These are phyloP conservation scores for Arachis hypogaea DNA, from an alignment of 306 rosid species.

Conservation along the genomic window DNA sequence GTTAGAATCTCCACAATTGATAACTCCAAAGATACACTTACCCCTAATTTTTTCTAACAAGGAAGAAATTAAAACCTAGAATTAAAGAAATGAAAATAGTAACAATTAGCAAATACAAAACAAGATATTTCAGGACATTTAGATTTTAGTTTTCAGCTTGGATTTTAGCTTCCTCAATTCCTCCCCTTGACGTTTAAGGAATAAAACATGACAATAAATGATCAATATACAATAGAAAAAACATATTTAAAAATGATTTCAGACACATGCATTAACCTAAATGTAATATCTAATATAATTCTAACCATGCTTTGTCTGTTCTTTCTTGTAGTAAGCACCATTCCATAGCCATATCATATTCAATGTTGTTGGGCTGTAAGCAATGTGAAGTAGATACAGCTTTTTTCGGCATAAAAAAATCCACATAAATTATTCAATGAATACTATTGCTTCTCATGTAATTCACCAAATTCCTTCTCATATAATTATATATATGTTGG, in stretches of 20 bases:
- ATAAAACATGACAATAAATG: conserved; percentile 15
- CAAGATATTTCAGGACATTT: conserved; percentile 42
- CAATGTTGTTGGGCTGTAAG: conserved; percentile 56
- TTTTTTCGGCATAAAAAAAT: conserved; percentile 49
- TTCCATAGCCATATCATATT: conserved; percentile 56
- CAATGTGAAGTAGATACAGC: conserved; percentile 61
- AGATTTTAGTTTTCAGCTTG: conserved; percentile 57
- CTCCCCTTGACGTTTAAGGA: conserved; percentile 64
- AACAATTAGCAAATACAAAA: too few relatives aligned
- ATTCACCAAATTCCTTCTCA: too few relatives aligned
- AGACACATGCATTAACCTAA: neutral
- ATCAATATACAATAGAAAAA: conserved; percentile 30
- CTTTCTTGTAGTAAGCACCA: conserved; percentile 57
- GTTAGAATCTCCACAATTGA: too few relatives aligned
- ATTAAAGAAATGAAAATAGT: too few relatives aligned
- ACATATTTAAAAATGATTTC: conserved; percentile 7
- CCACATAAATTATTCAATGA: conserved; percentile 25
- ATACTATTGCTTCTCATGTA: neutral
- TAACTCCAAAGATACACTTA: too few relatives aligned
- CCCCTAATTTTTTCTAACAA: too few relatives aligned
- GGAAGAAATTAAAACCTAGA: too few relatives aligned
- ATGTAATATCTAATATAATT: conserved; percentile 58
- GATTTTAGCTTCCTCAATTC: conserved; percentile 61
- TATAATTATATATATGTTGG: too few relatives aligned
- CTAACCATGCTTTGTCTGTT: conserved; percentile 52